A percentile compares a stretch with the other conserved stretches of the same genome.
phyloP scores from a whole-genome alignment of 2,329 filamentous ascomycete species.

The Pseudogymnoascus sp. region DNA sequence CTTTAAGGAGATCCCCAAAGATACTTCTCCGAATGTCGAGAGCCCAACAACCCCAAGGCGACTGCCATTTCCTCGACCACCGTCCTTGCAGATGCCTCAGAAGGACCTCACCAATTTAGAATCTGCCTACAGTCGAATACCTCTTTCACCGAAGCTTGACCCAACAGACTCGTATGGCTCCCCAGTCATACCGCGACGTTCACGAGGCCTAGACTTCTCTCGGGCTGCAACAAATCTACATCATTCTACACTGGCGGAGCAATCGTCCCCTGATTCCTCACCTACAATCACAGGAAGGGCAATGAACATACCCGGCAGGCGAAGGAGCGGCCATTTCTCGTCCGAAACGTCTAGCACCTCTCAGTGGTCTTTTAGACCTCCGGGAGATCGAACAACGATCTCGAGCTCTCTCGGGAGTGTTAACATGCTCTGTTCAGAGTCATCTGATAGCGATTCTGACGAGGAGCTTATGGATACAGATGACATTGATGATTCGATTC shows the following conservation, averaged over 20 bases:
- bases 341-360: constrained; percentile 40
- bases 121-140: constrained; percentile 50
- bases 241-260: constrained; percentile 86
- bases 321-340: constrained; percentile 39
- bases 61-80: constrained; percentile 54
- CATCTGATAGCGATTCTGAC: constrained; percentile 64
- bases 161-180: constrained; percentile 78
- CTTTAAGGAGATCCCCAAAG: constrained; percentile 1
- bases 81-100: constrained; percentile 64
- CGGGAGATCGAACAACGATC: constrained; percentile 61
- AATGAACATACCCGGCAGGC: constrained; percentile 53
- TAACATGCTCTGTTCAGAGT: constrained; percentile 68
- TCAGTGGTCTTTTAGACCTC: constrained; percentile 64
- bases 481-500: constrained; percentile 67
- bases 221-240: constrained; percentile 89
- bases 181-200: constrained; percentile 81
- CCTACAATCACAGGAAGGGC: constrained; percentile 71
- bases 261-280: constrained; percentile 82
- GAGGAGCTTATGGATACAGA: constrained; percentile 67
- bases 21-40: constrained; percentile 22
- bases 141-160: constrained; percentile 80
- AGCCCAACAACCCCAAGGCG: constrained; percentile 67
- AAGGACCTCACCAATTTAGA: constrained; percentile 36
- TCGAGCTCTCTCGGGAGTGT: constrained; percentile 57
- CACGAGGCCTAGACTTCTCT: constrained; percentile 86